A percentile compares a stretch with the other conserved stretches of the same genome.
These are phyloP conservation scores for Jackrogersella multiformis DNA, from an alignment of 495 filamentous ascomycete species.

Conservation along the genomic window DNA sequence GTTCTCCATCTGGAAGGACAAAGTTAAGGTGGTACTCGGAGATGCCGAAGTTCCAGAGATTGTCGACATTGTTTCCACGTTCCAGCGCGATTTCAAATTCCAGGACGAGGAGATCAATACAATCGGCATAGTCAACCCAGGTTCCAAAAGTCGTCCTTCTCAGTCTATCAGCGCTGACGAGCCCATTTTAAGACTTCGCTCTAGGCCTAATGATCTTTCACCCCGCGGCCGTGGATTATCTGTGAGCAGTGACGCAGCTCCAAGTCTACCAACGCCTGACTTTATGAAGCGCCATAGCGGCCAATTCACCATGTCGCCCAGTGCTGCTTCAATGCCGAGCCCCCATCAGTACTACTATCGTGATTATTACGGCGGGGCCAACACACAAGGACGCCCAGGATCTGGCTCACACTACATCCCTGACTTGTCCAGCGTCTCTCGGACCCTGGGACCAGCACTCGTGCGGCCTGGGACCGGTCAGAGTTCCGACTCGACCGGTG, in stretches of 20 bases:
- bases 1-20: constrained; percentile 80
- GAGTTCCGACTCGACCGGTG: constrained; percentile 58
- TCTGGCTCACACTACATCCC: constrained; percentile 56
- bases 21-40: constrained; percentile 77
- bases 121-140: constrained; percentile 60
- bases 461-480: constrained; percentile 61
- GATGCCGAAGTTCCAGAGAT: constrained; percentile 68
- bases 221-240: constrained; percentile 64
- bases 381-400: constrained; percentile 48
- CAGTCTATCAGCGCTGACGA: constrained; percentile 59
- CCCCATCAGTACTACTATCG: constrained; percentile 61
- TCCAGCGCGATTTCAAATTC: constrained; percentile 74
- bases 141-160: constrained; percentile 53
- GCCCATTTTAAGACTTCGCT: constrained; percentile 51
- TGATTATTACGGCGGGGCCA: constrained; percentile 57
- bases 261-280: constrained; percentile 66
- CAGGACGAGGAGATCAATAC: constrained; percentile 62
- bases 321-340: constrained; percentile 54
- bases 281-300: constrained; percentile 66
- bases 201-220: constrained; percentile 51
- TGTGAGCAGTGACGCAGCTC: constrained; percentile 70
- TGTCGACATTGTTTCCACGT: constrained; percentile 73
- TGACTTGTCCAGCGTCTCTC: constrained; percentile 50
- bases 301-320: constrained; percentile 63
- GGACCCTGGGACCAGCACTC: constrained; percentile 42